Evolutionary conservation across 1,284 basidiomycete species (phyloP).

Genomic region (Ceratobasidium theobromae): DNA sequence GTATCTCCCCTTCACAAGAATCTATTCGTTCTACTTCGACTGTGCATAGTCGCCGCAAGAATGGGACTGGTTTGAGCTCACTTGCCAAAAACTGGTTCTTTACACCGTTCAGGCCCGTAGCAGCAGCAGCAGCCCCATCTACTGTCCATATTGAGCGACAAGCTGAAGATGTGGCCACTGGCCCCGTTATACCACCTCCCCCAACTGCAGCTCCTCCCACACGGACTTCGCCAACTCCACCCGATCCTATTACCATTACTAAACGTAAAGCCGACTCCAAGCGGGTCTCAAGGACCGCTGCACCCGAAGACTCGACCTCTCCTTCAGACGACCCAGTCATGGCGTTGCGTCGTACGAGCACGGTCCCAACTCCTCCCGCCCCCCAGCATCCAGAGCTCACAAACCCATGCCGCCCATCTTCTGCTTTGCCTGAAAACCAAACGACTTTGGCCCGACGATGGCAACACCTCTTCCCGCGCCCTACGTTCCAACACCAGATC

Average conservation of each 20-base stretch:
- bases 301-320: conserved; percentile 21
- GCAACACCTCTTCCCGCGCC: conserved; percentile 84
- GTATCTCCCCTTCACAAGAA: conserved; percentile 69
- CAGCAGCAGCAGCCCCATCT: conserved; percentile 40
- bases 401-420: conserved; percentile 66
- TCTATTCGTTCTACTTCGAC: conserved; percentile 56
- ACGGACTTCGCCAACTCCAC: conserved; percentile 39
- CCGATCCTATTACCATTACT: conserved; percentile 59
- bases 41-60: conserved; percentile 44
- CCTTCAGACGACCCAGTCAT: conserved; percentile 21
- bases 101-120: conserved; percentile 65
- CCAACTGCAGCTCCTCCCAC: background rate
- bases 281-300: background rate
- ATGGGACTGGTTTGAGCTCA: conserved; percentile 48
- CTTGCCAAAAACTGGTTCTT: conserved; percentile 57
- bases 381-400: conserved; percentile 31
- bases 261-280: conserved; percentile 37
- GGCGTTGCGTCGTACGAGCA: conserved; percentile 8
- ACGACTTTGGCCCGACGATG: conserved; percentile 77
- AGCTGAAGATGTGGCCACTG: conserved; percentile 20
- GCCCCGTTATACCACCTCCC: conserved; percentile 12
- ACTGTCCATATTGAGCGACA: conserved; percentile 31
- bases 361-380: conserved; percentile 23
- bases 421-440: conserved; percentile 59
- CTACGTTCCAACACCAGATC: conserved; percentile 79